Percentiles rank a stretch among this genome's conserved stretches.
phyloP scores from a whole-genome alignment of 345 rosid genomes.

The Citropsis articulata region DNA sequence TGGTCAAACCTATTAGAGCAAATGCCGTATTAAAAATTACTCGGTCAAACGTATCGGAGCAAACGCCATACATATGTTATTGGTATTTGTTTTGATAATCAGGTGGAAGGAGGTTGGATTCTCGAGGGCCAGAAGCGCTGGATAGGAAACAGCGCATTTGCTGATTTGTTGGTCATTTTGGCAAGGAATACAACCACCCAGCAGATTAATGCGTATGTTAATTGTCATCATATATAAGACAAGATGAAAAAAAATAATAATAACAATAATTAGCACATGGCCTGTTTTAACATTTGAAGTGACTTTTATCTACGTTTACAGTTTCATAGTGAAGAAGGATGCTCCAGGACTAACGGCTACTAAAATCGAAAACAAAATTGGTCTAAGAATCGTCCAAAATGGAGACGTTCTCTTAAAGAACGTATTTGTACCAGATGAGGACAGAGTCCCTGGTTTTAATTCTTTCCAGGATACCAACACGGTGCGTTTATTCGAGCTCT shows the following conservation, averaged over 20 bases:
- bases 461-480: constrained; percentile 88
- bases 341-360: constrained; percentile 80
- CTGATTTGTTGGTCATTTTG: constrained; percentile 73
- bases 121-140: constrained; percentile 94
- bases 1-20: too few species aligned
- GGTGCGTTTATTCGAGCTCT: constrained; percentile 31
- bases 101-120: constrained; percentile 92
- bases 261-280: background rate
- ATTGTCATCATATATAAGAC: background rate
- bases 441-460: constrained; percentile 74
- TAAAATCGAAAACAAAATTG: constrained; percentile 88
- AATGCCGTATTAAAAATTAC: too few species aligned
- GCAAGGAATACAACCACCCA: constrained; percentile 73
- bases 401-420: constrained; percentile 78
- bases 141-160: constrained; percentile 97
- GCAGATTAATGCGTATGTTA: constrained; percentile 78
- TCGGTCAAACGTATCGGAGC: rapidly evolving
- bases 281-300: too few species aligned
- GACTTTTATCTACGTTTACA: constrained; percentile 27
- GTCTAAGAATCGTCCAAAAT: constrained; percentile 85
- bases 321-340: constrained; percentile 79
- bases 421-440: constrained; percentile 86
- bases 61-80: background rate
- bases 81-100: constrained; percentile 5
- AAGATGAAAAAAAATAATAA: background rate